phyloP scores from a whole-genome alignment of 169 alveolate species.

The Plasmodium coatneyi region DNA sequence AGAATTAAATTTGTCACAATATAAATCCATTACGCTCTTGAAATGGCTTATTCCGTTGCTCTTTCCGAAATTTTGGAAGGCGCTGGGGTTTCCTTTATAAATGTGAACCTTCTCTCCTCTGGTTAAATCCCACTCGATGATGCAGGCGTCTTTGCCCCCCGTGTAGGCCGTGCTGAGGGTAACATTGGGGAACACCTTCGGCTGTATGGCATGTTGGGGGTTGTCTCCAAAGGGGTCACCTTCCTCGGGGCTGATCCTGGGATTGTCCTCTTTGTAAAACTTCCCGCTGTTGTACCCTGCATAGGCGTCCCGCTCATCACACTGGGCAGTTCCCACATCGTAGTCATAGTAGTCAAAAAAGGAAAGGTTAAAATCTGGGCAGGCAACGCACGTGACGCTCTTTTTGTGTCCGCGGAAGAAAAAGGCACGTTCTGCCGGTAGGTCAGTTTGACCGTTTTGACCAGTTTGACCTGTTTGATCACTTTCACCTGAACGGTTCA shows the following conservation, averaged over 20 bases:
- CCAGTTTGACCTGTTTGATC: background rate
- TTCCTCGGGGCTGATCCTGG: background rate
- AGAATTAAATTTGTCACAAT: conserved; percentile 60
- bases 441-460: background rate
- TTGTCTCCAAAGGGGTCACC: background rate
- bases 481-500: conserved; percentile 5
- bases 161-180: conserved; percentile 57
- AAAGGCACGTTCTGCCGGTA: background rate
- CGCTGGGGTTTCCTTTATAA: conserved; percentile 37
- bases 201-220: conserved; percentile 1
- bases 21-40: conserved; percentile 63
- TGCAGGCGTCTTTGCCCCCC: conserved; percentile 67
- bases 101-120: conserved; percentile 62
- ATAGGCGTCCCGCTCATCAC: background rate
- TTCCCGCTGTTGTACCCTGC: background rate
- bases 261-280: background rate
- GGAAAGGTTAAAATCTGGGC: conserved; percentile 62
- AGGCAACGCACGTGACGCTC: conserved; percentile 68
- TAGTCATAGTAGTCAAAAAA: conserved; percentile 54
- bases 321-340: background rate
- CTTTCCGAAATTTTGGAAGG: conserved; percentile 18
- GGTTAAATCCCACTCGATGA: conserved; percentile 61
- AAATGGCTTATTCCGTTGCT: conserved; percentile 56
- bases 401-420: conserved; percentile 62
- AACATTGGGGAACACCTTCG: conserved; percentile 41